These are phyloP conservation scores for Sporothrix protearum DNA, from an alignment of 2,329 filamentous ascomycete genomes.

Conservation along the genomic window DNA sequence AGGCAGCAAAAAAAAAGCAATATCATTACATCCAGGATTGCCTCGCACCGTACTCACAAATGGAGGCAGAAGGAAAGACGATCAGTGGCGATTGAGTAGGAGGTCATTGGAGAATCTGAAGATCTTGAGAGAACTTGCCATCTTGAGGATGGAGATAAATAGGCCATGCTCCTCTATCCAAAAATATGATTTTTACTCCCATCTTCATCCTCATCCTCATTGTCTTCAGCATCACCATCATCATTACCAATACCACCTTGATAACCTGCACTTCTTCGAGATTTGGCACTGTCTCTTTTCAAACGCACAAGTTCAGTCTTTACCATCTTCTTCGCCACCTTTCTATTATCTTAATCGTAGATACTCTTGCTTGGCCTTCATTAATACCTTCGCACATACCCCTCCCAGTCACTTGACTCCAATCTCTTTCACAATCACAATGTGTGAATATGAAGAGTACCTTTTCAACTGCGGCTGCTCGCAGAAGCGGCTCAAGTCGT, in stretches of 20 bases:
- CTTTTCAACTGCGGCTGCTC: constrained; percentile 63
- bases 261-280: background rate
- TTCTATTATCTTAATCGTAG: background rate
- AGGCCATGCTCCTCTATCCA: background rate
- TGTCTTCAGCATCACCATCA: background rate
- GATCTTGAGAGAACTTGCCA: background rate
- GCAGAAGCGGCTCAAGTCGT: constrained; percentile 56
- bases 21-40: background rate
- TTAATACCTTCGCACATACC: too few species aligned
- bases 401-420: constrained; percentile 27
- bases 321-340: background rate
- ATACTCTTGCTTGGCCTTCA: background rate
- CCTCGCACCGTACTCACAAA: background rate
- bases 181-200: background rate
- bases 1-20: background rate
- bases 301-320: background rate
- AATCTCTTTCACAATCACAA: too few species aligned
- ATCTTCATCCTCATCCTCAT: too few species aligned
- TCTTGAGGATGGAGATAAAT: constrained; percentile 14
- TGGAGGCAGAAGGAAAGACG: background rate
- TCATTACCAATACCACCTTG: background rate
- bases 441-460: constrained; percentile 71
- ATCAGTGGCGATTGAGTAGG: background rate
- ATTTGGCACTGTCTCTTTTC: background rate
- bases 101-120: background rate